Evolutionary conservation across 176 grass and related monocot genomes (phyloP).

Genomic region (Leersia perrieri): DNA sequence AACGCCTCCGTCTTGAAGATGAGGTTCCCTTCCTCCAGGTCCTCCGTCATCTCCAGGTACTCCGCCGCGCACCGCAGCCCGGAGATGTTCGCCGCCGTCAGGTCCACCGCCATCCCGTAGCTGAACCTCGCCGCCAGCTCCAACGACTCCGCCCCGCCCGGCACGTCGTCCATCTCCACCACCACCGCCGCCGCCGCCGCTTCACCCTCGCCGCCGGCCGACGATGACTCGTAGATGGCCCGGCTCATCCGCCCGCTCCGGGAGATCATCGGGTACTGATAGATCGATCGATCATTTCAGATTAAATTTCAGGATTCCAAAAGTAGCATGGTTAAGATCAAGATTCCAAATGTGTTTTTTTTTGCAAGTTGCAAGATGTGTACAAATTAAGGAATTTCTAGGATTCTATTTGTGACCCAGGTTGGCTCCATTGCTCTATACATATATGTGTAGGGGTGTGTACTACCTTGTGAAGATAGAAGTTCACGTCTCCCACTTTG

Average conservation of each 20-base stretch:
- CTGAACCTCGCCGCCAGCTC: conserved; percentile 92
- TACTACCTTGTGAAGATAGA: conserved; percentile 99
- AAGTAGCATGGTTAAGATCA: too few relatives aligned
- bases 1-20: conserved; percentile 99
- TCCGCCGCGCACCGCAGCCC: conserved; percentile 85
- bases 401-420: background rate
- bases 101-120: conserved; percentile 95
- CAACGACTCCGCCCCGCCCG: conserved; percentile 66
- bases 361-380: background rate
- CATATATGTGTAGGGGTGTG: too few relatives aligned
- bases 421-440: too few relatives aligned
- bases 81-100: conserved; percentile 85
- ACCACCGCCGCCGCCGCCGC: conserved; percentile 8
- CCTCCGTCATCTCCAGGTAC: conserved; percentile 99
- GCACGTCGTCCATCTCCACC: conserved; percentile 62
- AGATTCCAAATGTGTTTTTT: too few relatives aligned
- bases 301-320: too few relatives aligned
- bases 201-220: background rate
- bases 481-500: conserved; percentile 72
- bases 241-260: conserved; percentile 86
- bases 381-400: conserved; percentile 13
- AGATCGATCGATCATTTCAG: too few relatives aligned
- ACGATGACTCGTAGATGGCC: conserved; percentile 58
- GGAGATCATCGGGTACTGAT: conserved; percentile 86
- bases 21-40: conserved; percentile 95